These are phyloP conservation scores for Starmera pachycereana DNA, from an alignment of 805 yeast genomes.

Conservation along the genomic window DNA sequence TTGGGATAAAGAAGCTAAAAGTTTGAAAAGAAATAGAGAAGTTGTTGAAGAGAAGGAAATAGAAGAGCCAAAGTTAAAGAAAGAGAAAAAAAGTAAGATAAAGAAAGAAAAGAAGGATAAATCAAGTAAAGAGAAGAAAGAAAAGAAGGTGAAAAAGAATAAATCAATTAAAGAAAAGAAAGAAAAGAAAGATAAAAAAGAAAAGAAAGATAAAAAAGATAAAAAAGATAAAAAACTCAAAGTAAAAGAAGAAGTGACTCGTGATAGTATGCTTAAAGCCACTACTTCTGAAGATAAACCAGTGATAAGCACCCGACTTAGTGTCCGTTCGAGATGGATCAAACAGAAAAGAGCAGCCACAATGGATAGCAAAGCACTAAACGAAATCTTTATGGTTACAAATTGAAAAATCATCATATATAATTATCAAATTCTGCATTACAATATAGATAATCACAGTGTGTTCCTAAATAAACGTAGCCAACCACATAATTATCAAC, in stretches of 20 bases:
- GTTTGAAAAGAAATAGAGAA: slow-evolving; percentile 23
- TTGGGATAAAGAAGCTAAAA: slow-evolving; percentile 55
- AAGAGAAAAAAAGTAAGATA: slow-evolving; percentile 18
- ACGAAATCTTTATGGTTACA: slow-evolving; percentile 86
- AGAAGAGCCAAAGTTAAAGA: slow-evolving; percentile 17
- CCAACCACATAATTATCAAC: too few species aligned
- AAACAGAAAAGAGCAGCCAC: slow-evolving; percentile 87
- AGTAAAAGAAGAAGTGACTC: slow-evolving; percentile 22
- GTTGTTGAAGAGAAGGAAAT: slow-evolving; percentile 16
- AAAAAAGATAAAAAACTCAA: slow-evolving; percentile 20
- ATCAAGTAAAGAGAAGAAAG: slow-evolving; percentile 16
- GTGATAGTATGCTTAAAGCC: slow-evolving; percentile 33
- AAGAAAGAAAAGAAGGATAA: slow-evolving; percentile 21
- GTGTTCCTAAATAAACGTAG: too few species aligned
- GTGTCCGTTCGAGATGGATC: slow-evolving; percentile 81
- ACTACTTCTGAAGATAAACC: slow-evolving; percentile 21
- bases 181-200: slow-evolving; percentile 18
- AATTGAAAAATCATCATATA: slow-evolving; percentile 29
- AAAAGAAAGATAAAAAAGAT: slow-evolving; percentile 18
- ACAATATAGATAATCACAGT: too few species aligned
- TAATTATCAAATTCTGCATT: too few species aligned
- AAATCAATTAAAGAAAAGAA: slow-evolving; percentile 17
- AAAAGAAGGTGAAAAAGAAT: slow-evolving; percentile 17
- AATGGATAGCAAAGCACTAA: slow-evolving; percentile 77
- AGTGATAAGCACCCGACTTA: slow-evolving; percentile 42